Evolutionary conservation across 1,139 yeast genomes (phyloP), one percentile per base, ranked within the genome.

Genomic region (Geotrichum cucujoidarum): DNA sequence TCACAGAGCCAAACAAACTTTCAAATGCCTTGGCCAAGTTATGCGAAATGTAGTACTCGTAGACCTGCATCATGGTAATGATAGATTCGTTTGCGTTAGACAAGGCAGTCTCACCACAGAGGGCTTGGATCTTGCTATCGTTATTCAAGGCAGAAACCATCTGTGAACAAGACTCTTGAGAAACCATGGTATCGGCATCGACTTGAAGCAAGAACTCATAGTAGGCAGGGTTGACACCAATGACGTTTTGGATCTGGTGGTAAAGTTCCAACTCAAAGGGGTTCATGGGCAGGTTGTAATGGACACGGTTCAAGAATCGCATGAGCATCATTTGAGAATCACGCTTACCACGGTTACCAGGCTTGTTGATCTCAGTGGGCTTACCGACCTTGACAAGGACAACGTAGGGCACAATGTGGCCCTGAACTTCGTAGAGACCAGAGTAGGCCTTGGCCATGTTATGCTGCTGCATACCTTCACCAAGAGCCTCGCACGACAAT

Each of bases 301-400:
- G 74, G 13, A 70, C 74, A 21, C 72, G 61, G 56, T 70, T 70
- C 50, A 70, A 53, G 58, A 70, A 70, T 34, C 70, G 57, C 71
- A 70, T 69, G 43, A 70, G 55, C 36, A 70, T 35, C 61, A 69
- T 57, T 55, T 70, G 74, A 2, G 74, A 70, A 51, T 70, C 74
- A 47, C 74, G 71, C 60, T 70, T 70, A 43, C 74, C 74, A 42
- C 74, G 60, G 51, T 70, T 70, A 34, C 74, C 74, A 3, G 74
- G 74, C 21, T 68, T 58, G 50, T 62, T 62, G 24, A 58, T 64
- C 53, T 70, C 74, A n/a, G 67, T 61, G 7, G 72, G 71, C 47
- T 67, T 68, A 20, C 74, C 74, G 27, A 69, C 71, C 56, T 70
- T 70, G 41, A 70, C 74, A 22, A 70, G 51, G 11, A 70, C 74